Evolutionary conservation across 2,329 filamentous ascomycete species (phyloP), one percentile per base, ranked within the genome.

Genomic region (Paraphaeosphaeria minitans): DNA sequence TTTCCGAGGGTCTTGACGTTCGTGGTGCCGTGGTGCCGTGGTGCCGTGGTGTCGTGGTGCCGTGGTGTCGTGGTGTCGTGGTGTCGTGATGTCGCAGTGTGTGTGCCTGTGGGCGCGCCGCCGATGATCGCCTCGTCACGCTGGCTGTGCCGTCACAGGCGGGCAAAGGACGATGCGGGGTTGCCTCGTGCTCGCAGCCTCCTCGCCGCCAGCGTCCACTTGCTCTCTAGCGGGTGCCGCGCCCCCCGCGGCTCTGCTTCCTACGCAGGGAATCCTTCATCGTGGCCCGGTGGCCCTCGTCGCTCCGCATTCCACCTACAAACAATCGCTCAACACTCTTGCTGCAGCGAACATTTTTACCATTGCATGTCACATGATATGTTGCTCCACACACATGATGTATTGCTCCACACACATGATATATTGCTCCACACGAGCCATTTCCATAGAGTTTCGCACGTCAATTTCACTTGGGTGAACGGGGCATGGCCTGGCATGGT

Each of bases 121-220:
- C 45, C 24, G 4, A 39, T 49, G 29, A 22, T n/a, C 42, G 37
- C n/a, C 49, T n/a, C 33, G 37, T 21, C 49, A 19, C 24, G 53
- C 56, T 61, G 56, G 57, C 29, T 21, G 49, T 43, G 57, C 56
- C 56, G 64, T 65, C 64, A 63, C 62, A 56, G 46, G 46, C 53
- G 55, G 31, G 31, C 54, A 45, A 19, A 19, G n/a, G 24, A 22
- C n/a, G 50, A 64, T 64, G 64, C 64, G 64, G 64, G 57, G 56
- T 61, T 57, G 61, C 53, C 53, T 58, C 41, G 35, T 35, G 39
- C n/a, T 59, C 56, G 51, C 60, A 33, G 39, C 52, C 52, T 16
- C 21, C 39, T 12, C 53, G 42, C 29, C 46, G 55, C 39, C 53
- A 55, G 43, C 47, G 55, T 37, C 56, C 49, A 16, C 47, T 55